These are phyloP conservation scores for Dictyostelium citrinum DNA, from an alignment of 78 protist species.

Conservation along the genomic window DNA sequence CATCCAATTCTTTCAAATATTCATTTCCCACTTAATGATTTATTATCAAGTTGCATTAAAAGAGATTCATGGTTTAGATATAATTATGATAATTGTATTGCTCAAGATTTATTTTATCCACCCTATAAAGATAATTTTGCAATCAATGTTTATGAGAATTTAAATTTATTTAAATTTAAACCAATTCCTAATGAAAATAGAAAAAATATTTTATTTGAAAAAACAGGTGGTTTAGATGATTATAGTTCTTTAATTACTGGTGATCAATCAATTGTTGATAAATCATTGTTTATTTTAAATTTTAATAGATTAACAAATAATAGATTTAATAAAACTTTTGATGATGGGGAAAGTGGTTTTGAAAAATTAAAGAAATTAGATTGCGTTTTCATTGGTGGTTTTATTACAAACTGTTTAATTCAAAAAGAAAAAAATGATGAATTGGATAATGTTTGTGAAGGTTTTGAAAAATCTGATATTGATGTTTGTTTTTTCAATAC, in stretches of 20 bases:
- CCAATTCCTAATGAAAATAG: neutral
- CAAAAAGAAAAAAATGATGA: neutral
- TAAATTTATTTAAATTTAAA: neutral
- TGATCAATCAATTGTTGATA: neutral
- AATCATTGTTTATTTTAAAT: neutral
- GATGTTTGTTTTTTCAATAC: neutral
- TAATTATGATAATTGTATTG: neutral
- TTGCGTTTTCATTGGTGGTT: conserved; percentile 35
- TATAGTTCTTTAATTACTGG: neutral
- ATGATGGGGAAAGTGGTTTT: neutral
- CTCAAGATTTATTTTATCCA: conserved; percentile 10
- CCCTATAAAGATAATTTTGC: neutral
- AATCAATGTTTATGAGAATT: conserved; percentile 40
- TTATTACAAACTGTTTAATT: neutral
- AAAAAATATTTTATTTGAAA: neutral
- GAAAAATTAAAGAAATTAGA: neutral
- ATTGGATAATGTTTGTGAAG: neutral
- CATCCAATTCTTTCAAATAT: neutral
- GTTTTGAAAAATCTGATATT: conserved; percentile 26
- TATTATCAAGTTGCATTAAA: neutral
- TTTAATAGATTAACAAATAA: neutral
- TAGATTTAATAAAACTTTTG: neutral
- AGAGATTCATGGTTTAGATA: conserved; percentile 1
- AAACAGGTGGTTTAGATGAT: neutral
- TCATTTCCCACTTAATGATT: neutral